A percentile compares a stretch with the other conserved stretches of the same genome.
These are phyloP conservation scores for Cadophora sp. DNA, from an alignment of 2,329 filamentous ascomycete species.

Conservation along the genomic window DNA sequence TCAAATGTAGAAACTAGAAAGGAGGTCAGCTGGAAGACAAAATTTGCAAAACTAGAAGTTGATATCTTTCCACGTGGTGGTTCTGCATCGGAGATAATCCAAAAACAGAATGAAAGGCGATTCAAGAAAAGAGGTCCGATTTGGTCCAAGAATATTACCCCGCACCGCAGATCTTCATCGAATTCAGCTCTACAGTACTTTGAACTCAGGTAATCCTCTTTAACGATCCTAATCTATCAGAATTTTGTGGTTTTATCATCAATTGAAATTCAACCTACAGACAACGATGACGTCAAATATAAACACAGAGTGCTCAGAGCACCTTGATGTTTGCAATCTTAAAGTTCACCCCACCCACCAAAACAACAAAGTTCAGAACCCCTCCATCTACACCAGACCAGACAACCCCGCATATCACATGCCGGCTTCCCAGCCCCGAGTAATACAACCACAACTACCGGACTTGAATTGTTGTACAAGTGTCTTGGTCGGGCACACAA, in stretches of 20 bases:
- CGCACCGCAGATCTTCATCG: not conserved
- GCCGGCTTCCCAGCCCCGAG: not conserved
- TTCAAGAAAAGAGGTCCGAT: not conserved
- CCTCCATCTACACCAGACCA: not conserved
- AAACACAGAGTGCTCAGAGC: too few species aligned
- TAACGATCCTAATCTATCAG: too few species aligned
- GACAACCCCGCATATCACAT: constrained; percentile 8
- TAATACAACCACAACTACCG: not conserved
- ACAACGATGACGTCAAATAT: too few species aligned
- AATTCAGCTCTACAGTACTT: not conserved
- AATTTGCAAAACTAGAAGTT: not conserved
- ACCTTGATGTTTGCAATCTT: too few species aligned
- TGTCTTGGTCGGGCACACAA: not conserved
- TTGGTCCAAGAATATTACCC: not conserved
- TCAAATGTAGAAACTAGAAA: not conserved
- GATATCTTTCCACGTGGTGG: not conserved
- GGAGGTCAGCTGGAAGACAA: not conserved
- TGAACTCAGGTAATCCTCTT: too few species aligned
- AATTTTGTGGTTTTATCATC: too few species aligned
- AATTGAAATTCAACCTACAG: too few species aligned
- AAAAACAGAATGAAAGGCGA: not conserved
- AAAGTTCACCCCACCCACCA: not conserved
- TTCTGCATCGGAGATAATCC: not conserved
- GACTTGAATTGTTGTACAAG: not conserved
- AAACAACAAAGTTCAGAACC: not conserved